Percentiles rank a stretch among this genome's conserved stretches.
These are phyloP conservation scores for Malus domestica DNA, from an alignment of 306 rosid species.

Conservation along the genomic window ASM211411v1 NC_041803.1:17262501-17263000, in stretches of 20 bases:
- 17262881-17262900: conserved; percentile 56
- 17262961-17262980: conserved; percentile 24
- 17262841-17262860: conserved; percentile 95
- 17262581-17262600: conserved; percentile 69
- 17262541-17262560: background rate
- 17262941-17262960: conserved; percentile 21
- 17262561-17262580: conserved; percentile 74
- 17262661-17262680: conserved; percentile 44
- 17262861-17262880: conserved; percentile 76
- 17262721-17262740: conserved; percentile 63
- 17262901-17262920: conserved; percentile 76
- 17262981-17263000: conserved; percentile 15
- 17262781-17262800: conserved; percentile 73
- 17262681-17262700: conserved; percentile 21
- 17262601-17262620: conserved; percentile 39
- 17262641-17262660: conserved; percentile 59
- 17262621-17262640: conserved; percentile 35
- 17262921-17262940: conserved; percentile 87
- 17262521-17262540: background rate
- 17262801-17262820: conserved; percentile 90
- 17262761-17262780: conserved; percentile 61
- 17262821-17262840: conserved; percentile 68
- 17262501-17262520: conserved; percentile 4
- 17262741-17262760: conserved; percentile 85
- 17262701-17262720: conserved; percentile 29